Evolutionary conservation across 83 land plant species (phyloP).

Genomic region (Picea engelmannii): DNA sequence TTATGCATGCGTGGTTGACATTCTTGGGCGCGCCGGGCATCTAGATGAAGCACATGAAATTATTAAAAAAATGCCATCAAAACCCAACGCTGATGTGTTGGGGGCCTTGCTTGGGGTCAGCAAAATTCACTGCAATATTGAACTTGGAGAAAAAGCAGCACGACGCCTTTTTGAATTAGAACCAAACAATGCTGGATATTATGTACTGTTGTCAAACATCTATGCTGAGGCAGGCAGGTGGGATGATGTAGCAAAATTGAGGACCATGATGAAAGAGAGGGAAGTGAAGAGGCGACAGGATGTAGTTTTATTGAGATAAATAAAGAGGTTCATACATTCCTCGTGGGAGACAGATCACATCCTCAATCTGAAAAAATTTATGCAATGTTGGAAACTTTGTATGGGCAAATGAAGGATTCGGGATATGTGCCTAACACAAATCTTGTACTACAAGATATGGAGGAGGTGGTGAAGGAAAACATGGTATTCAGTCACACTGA

Average conservation of each 20-base stretch:
- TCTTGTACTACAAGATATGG: too few species aligned
- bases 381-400: too few species aligned
- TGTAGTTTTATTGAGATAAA: too few species aligned
- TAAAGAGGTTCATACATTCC: too few species aligned
- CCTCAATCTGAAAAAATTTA: too few species aligned
- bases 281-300: too few species aligned
- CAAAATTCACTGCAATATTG: constrained; percentile 20
- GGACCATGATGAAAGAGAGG: constrained; percentile 19
- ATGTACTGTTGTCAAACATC: constrained; percentile 38
- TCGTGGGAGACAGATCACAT: too few species aligned
- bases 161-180: too few species aligned
- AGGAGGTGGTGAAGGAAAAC: too few species aligned
- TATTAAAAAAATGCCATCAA: constrained; percentile 18
- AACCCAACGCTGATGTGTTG: constrained; percentile 39
- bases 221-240: constrained; percentile 37
- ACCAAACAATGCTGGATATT: constrained; percentile 40
- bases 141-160: constrained; percentile 44
- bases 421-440: too few species aligned
- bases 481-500: too few species aligned
- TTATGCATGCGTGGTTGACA: constrained; percentile 47
- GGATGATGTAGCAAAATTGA: constrained; percentile 27
- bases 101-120: constrained; percentile 40
- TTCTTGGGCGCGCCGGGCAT: constrained; percentile 31
- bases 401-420: too few species aligned
- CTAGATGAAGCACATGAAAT: constrained; percentile 1